Percentiles rank a stretch among this genome's conserved stretches.
phyloP scores from a whole-genome alignment of 2,329 filamentous ascomycete species.

The Kalaharituber pfeilii region DNA sequence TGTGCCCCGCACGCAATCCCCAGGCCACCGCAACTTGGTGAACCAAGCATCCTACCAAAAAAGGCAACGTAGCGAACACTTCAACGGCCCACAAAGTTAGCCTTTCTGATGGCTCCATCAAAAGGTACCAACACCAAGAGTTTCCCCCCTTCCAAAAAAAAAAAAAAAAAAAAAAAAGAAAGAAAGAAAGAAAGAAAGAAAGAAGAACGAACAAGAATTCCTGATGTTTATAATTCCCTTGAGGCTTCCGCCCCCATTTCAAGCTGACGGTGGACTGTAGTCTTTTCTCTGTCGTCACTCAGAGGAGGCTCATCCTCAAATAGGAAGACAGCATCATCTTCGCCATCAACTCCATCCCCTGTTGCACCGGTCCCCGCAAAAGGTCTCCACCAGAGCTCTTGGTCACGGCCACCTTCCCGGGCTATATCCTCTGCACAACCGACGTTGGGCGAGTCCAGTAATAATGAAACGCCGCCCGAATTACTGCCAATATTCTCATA shows the following conservation, averaged over 20 bases:
- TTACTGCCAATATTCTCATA: constrained; percentile 86
- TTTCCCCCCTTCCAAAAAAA: no score
- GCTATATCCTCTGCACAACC: neutral
- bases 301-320: neutral
- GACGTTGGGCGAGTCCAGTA: neutral
- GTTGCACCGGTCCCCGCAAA: neutral
- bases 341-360: neutral
- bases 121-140: no score
- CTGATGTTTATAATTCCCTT: neutral
- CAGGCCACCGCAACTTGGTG: no score
- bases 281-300: neutral
- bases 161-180: neutral
- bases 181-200: neutral
- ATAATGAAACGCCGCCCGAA: constrained; percentile 76
- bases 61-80: no score
- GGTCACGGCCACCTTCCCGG: neutral
- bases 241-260: no score
- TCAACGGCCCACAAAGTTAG: no score
- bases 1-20: no score
- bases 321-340: neutral
- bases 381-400: neutral
- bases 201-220: neutral
- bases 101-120: no score
- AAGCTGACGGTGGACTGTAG: no score
- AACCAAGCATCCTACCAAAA: no score